phyloP scores from a whole-genome alignment of 192 early-diverging fungal genomes.

The Coemansia biformis region DNA sequence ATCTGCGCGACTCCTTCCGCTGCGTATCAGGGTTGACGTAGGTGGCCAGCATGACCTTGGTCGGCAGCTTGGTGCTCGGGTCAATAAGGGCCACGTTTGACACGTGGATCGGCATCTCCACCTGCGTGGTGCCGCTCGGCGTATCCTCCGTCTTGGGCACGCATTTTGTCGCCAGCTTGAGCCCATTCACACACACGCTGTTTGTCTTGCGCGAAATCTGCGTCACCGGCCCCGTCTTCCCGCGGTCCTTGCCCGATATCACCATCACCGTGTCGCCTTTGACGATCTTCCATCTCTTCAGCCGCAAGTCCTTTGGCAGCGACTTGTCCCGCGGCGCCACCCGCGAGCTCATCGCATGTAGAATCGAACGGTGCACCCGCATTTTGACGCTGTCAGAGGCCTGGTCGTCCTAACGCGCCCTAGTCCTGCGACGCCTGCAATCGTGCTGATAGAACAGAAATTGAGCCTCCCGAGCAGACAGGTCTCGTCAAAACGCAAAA shows the following conservation, averaged over 20 bases:
- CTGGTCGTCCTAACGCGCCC: no score
- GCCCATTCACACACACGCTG: conserved; percentile 56
- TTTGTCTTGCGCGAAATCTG: conserved; percentile 60
- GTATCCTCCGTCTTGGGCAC: conserved; percentile 56
- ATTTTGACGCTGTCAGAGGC: conserved; percentile 8
- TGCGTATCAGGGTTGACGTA: conserved; percentile 24
- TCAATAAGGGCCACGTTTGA: conserved; percentile 70
- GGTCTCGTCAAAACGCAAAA: no score
- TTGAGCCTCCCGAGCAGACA: no score
- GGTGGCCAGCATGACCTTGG: conserved; percentile 20
- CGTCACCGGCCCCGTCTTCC: conserved; percentile 59
- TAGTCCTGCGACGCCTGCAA: no score
- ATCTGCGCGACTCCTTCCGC: conserved; percentile 23
- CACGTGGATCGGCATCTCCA: conserved; percentile 65
- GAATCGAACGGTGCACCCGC: conserved; percentile 38
- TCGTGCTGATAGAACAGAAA: no score
- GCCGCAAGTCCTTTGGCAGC: conserved; percentile 38
- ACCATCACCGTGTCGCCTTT: conserved; percentile 61
- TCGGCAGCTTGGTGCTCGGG: conserved; percentile 48
- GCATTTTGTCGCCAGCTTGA: conserved; percentile 57
- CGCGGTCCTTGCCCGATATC: conserved; percentile 58
- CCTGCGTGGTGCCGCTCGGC: conserved; percentile 53
- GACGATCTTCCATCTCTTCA: conserved; percentile 59
- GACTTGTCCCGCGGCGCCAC: conserved; percentile 29
- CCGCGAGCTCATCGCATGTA: conserved; percentile 20